Conservation (phyloP, 2,329 filamentous ascomycete species). For the Colletotrichum lupini region DNA sequence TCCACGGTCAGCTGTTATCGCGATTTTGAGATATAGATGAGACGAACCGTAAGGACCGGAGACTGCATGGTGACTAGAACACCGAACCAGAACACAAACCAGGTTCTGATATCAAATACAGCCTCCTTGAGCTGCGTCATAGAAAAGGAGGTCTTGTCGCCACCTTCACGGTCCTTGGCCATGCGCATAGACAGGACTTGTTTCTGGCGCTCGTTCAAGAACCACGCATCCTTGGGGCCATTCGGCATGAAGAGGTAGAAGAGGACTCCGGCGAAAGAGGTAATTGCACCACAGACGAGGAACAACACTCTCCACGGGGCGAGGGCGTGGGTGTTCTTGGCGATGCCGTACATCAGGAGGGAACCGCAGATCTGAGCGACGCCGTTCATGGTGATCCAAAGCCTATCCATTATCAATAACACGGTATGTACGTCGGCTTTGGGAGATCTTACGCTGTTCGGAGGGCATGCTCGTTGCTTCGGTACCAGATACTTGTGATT, state of each 20-base stretch:
- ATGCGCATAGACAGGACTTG: slow-evolving; percentile 50
- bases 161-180: slow-evolving; percentile 45
- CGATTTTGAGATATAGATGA: accelerated
- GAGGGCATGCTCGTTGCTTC: slow-evolving; percentile 43
- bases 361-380: slow-evolving; percentile 43
- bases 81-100: slow-evolving; percentile 57
- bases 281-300: slow-evolving; percentile 60
- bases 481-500: slow-evolving; percentile 47
- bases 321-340: slow-evolving; percentile 51
- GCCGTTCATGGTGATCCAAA: slow-evolving; percentile 46
- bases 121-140: slow-evolving; percentile 55
- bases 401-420: slow-evolving; percentile 35
- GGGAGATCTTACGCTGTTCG: slow-evolving; percentile 38
- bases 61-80: slow-evolving; percentile 58
- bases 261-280: slow-evolving; percentile 51
- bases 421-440: accelerated
- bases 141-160: slow-evolving; percentile 55
- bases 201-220: slow-evolving; percentile 55
- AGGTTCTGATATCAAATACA: slow-evolving; percentile 54
- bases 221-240: slow-evolving; percentile 60
- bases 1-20: background rate
- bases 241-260: slow-evolving; percentile 60
- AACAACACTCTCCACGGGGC: slow-evolving; percentile 60
- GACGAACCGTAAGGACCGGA: slow-evolving; percentile 52
- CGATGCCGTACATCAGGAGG: slow-evolving; percentile 52